Evolutionary conservation across 1,139 yeast species (phyloP).

Genomic region (Meyerozyma carpophila): DNA sequence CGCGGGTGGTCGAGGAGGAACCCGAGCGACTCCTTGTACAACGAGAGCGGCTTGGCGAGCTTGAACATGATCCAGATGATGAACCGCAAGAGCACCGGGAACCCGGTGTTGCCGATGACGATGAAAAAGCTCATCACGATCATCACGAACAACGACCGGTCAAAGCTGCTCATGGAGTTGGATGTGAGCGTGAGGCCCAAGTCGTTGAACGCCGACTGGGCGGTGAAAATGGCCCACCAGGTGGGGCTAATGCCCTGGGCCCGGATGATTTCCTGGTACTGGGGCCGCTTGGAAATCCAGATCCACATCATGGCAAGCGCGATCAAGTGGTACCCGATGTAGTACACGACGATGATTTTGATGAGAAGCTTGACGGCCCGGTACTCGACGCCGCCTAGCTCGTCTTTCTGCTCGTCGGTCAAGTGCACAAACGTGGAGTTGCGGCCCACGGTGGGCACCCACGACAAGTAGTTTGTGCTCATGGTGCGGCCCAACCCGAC

Average conservation of each 20-base stretch:
- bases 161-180: conserved; percentile 68
- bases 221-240: conserved; percentile 92
- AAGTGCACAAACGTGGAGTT: conserved; percentile 86
- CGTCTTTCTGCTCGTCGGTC: conserved; percentile 82
- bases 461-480: conserved; percentile 70
- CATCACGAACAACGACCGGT: conserved; percentile 57
- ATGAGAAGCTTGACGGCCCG: conserved; percentile 78
- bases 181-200: conserved; percentile 78
- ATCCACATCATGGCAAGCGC: conserved; percentile 57
- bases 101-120: conserved; percentile 89
- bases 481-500: conserved; percentile 15
- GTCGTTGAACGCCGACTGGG: conserved; percentile 76
- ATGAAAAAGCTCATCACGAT: conserved; percentile 63
- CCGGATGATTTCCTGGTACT: conserved; percentile 40
- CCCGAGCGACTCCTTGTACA: conserved; percentile 70
- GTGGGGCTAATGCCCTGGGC: conserved; percentile 60
- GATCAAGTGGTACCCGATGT: conserved; percentile 68
- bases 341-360: conserved; percentile 60
- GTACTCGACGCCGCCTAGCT: conserved; percentile 95
- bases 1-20: conserved; percentile 93
- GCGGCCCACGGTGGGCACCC: conserved; percentile 92
- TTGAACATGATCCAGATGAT: conserved; percentile 77
- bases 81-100: conserved; percentile 75
- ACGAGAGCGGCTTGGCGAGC: conserved; percentile 59
- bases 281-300: conserved; percentile 48